Base-by-base conservation (phyloP, 495 filamentous ascomycete species). In the Podospora bellae-mahoneyi region DNA sequence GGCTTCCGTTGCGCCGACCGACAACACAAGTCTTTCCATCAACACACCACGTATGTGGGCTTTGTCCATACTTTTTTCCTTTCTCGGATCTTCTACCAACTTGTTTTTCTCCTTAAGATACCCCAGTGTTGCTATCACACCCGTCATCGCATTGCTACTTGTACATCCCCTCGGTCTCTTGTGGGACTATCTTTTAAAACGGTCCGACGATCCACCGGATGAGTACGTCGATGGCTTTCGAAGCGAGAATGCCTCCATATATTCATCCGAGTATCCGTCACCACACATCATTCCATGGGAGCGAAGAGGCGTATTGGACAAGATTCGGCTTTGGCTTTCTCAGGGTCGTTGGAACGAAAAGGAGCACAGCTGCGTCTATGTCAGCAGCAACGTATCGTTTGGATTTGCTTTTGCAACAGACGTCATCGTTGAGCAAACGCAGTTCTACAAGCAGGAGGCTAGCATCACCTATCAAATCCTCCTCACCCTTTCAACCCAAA, bases 31-130 rank as follows among this genome's bases (percentile, higher is more conserved):
- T 18, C 80, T 92, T 18, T 94, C 91, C 5, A 92, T 94, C 64
- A 94, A 91, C 77, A 95, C 92, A 2, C 88, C 92, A 19, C 90
- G 92, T 48, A 96, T 95, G 92, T 95, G 92, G 92, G 76, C 84
- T 1, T 73, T 95, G 19, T 92, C 91, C 23, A 81, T 91, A 6
- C 72, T 95, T 15, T 96, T 94, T 74, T 88, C 92, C 9, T 78
- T 95, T 34, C 80, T 94, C 23, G 92, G 92, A 60, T 92, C 91
- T 48, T 89, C 90, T 2, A 92, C 91, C 54, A 95, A 94, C 78
- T 79, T 94, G 32, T 93, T 95, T 76, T 92, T 95, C 80, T 88
- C 90, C 44, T 78, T 95, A 68, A 85, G 92, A 81, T 95, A 94
- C 79, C 92, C 92, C 39, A 93, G 91, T 73, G 91, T 95, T 75